These are phyloP conservation scores for Solanum arcanum DNA, from an alignment of 257 asterid genomes.

Conservation along the genomic window DNA sequence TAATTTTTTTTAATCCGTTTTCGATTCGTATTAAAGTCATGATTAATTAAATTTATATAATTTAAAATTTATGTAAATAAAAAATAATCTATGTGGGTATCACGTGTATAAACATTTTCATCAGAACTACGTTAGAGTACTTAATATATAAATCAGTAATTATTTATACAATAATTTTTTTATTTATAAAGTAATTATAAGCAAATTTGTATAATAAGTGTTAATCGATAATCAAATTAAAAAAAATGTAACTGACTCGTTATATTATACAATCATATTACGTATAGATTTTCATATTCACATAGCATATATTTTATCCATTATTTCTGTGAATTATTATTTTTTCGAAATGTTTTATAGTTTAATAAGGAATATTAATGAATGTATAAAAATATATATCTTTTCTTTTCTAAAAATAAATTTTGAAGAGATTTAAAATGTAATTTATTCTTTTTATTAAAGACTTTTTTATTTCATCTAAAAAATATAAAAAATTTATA, in stretches of 20 bases:
- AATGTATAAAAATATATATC: no score
- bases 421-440: background rate
- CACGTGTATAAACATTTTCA: background rate
- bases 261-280: background rate
- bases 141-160: background rate
- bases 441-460: no score
- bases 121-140: background rate
- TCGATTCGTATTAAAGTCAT: background rate
- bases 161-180: background rate
- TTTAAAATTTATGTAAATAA: background rate
- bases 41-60: no score
- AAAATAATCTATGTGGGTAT: background rate
- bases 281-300: background rate
- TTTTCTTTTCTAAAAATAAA: no score
- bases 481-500: no score
- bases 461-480: no score
- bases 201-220: background rate
- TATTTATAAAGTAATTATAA: background rate
- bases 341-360: background rate
- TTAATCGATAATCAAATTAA: background rate
- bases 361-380: slow-evolving; percentile 12
- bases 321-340: background rate
- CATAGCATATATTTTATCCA: background rate
- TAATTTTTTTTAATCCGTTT: background rate
- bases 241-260: background rate